Percentiles rank a stretch among this genome's conserved stretches.
Evolutionary conservation across 176 grass and related monocot genomes (phyloP).

Genomic region (Musa acuminata): DNA sequence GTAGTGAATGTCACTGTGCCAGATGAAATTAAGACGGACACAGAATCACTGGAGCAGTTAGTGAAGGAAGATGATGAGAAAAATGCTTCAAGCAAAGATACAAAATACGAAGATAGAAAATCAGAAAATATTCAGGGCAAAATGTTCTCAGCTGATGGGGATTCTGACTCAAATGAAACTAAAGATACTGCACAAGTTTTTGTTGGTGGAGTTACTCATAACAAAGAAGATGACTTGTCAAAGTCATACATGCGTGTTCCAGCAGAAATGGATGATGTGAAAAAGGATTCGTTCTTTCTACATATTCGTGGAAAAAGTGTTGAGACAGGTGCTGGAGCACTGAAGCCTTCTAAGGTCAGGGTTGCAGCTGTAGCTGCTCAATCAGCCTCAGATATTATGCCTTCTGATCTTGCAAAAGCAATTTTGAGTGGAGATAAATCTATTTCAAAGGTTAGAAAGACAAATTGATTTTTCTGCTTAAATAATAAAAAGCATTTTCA

Average conservation of each 20-base stretch:
- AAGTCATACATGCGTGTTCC: slow-evolving; percentile 59
- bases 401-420: slow-evolving; percentile 62
- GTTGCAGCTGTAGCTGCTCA: slow-evolving; percentile 66
- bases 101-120: slow-evolving; percentile 11
- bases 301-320: slow-evolving; percentile 54
- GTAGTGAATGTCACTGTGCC: slow-evolving; percentile 43
- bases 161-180: slow-evolving; percentile 42
- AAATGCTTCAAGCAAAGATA: slow-evolving; percentile 31
- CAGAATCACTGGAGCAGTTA: slow-evolving; percentile 35
- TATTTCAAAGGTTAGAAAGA: slow-evolving; percentile 45
- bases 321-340: slow-evolving; percentile 33
- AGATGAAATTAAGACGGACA: slow-evolving; percentile 46
- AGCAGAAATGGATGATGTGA: slow-evolving; percentile 68
- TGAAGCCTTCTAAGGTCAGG: slow-evolving; percentile 49
- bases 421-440: slow-evolving; percentile 63
- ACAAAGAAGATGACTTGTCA: slow-evolving; percentile 55
- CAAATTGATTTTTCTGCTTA: too few relatives aligned
- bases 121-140: slow-evolving; percentile 40
- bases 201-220: slow-evolving; percentile 79
- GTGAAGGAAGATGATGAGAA: slow-evolving; percentile 55
- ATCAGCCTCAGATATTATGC: slow-evolving; percentile 75
- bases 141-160: slow-evolving; percentile 30
- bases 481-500: too few relatives aligned
- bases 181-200: slow-evolving; percentile 61
- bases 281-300: slow-evolving; percentile 71